Evolutionary conservation across 306 rosid genomes (phyloP).

Genomic region (Cucurbita moschata): DNA sequence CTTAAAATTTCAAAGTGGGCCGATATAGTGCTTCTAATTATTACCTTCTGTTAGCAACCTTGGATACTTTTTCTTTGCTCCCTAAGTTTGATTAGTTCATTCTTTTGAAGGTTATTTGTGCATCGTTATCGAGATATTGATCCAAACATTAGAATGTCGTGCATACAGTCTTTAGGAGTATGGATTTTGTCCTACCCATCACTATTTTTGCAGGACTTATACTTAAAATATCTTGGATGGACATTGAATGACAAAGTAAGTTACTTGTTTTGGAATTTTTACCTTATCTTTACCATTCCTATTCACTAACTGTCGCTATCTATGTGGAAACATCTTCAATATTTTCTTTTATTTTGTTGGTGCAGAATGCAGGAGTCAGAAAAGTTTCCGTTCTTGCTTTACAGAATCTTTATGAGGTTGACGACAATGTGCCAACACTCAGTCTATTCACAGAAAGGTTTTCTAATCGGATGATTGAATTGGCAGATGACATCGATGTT

Average conservation of each 20-base stretch:
- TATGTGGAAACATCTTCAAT: neutral
- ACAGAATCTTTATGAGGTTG: constrained; percentile 83
- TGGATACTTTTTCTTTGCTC: constrained; percentile 10
- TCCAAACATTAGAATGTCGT: constrained; percentile 70
- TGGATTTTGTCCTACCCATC: constrained; percentile 95
- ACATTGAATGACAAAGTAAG: constrained; percentile 87
- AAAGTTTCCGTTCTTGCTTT: constrained; percentile 72
- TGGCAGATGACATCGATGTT: constrained; percentile 87
- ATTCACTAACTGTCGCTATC: neutral
- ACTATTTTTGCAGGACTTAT: constrained; percentile 85
- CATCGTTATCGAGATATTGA: constrained; percentile 96
- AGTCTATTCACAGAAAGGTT: constrained; percentile 88
- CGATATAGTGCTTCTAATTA: neutral
- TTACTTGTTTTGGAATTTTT: constrained; percentile 10
- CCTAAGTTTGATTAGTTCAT: constrained; percentile 16
- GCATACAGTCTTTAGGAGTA: constrained; percentile 82
- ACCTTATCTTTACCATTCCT: constrained; percentile 8
- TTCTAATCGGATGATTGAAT: constrained; percentile 89
- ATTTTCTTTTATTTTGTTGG: constrained; percentile 7
- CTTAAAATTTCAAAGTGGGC: neutral
- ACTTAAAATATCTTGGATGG: constrained; percentile 96
- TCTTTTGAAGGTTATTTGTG: constrained; percentile 77
- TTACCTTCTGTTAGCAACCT: neutral
- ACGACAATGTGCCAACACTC: constrained; percentile 81
- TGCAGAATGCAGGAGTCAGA: constrained; percentile 83